These are phyloP conservation scores for Fusarium caatingaense DNA, from an alignment of 2,329 filamentous ascomycete genomes.

Conservation along the genomic window DNA sequence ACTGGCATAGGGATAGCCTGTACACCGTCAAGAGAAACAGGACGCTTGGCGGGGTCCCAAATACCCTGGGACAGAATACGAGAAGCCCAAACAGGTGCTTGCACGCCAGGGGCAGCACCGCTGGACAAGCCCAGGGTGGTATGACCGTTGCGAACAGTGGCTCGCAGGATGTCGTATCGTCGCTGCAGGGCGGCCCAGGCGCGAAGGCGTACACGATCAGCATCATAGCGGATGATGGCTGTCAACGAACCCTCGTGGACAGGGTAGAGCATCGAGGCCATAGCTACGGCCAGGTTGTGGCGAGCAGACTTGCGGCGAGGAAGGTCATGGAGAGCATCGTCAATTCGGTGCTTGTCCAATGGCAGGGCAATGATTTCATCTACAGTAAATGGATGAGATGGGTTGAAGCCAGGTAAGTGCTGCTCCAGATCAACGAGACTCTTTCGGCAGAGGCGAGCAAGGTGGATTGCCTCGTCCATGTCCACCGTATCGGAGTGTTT, in stretches of 20 bases:
- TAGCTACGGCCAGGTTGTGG: conserved; percentile 46
- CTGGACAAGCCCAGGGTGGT: conserved; percentile 44
- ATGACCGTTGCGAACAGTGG: conserved; percentile 50
- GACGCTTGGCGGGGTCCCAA: conserved; percentile 49
- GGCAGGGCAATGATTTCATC: conserved; percentile 53
- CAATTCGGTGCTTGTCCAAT: conserved; percentile 46
- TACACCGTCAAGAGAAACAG: conserved; percentile 49
- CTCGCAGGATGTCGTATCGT: conserved; percentile 50
- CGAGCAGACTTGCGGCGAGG: conserved; percentile 52
- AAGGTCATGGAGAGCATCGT: conserved; percentile 49
- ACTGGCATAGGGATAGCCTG: conserved; percentile 52
- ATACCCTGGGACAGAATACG: conserved; percentile 51
- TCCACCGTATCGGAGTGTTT: conserved; percentile 27
- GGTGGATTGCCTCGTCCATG: conserved; percentile 44
- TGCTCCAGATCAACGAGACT: conserved; percentile 46
- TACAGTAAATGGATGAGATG: conserved; percentile 47
- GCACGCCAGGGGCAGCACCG: conserved; percentile 49
- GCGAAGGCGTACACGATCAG: conserved; percentile 52
- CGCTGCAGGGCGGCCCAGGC: conserved; percentile 53
- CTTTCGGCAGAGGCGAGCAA: conserved; percentile 47
- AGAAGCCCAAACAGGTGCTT: conserved; percentile 49
- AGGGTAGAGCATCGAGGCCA: conserved; percentile 52
- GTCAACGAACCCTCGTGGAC: conserved; percentile 50
- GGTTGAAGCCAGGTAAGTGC: conserved; percentile 46
- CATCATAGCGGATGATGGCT: conserved; percentile 54